phyloP scores from a whole-genome alignment of 1,284 basidiomycete genomes.

The Hortiboletus rubellus region DNA sequence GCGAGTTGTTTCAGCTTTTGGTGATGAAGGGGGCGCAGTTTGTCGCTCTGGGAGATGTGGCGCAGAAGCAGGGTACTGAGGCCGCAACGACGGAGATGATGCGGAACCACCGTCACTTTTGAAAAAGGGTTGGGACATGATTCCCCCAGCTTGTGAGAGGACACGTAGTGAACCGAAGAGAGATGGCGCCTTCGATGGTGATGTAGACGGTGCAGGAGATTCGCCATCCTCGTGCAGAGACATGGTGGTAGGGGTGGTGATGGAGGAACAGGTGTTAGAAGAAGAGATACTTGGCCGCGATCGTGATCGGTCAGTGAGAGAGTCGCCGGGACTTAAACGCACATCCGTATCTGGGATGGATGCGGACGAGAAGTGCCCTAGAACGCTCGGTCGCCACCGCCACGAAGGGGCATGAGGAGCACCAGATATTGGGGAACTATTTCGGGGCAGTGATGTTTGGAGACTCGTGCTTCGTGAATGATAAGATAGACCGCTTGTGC shows the following conservation, averaged over 20 bases:
- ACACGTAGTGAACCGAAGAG: conserved; percentile 51
- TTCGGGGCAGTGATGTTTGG: conserved; percentile 27
- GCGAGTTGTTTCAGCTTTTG: conserved; percentile 27
- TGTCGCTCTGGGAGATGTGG: conserved; percentile 38
- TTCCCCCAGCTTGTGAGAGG: conserved; percentile 37
- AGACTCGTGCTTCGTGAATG: conserved; percentile 50
- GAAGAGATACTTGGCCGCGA: conserved; percentile 71
- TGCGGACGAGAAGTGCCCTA: conserved; percentile 55
- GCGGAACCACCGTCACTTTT: conserved; percentile 25
- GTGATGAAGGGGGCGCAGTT: conserved; percentile 20
- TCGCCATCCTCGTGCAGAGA: conserved; percentile 29
- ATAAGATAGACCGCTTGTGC: conserved; percentile 29
- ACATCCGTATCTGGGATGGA: conserved; percentile 42
- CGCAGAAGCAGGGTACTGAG: conserved; percentile 39
- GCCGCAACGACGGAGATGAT: conserved; percentile 42
- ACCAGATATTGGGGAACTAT: conserved; percentile 16
- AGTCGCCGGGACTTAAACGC: conserved; percentile 41
- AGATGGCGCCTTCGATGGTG: conserved; percentile 45
- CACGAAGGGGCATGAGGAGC: conserved; percentile 32
- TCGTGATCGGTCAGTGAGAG: conserved; percentile 50
- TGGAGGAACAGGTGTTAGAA: conserved; percentile 54
- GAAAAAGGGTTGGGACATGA: conserved; percentile 33
- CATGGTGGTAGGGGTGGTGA: conserved; percentile 42
- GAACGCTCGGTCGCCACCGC: conserved; percentile 59
- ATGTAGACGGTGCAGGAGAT: conserved; percentile 39